A percentile compares a stretch with the other conserved stretches of the same genome.
phyloP scores from a whole-genome alignment of 2,329 filamentous ascomycete species.

The Colletotrichum kahawae region DNA sequence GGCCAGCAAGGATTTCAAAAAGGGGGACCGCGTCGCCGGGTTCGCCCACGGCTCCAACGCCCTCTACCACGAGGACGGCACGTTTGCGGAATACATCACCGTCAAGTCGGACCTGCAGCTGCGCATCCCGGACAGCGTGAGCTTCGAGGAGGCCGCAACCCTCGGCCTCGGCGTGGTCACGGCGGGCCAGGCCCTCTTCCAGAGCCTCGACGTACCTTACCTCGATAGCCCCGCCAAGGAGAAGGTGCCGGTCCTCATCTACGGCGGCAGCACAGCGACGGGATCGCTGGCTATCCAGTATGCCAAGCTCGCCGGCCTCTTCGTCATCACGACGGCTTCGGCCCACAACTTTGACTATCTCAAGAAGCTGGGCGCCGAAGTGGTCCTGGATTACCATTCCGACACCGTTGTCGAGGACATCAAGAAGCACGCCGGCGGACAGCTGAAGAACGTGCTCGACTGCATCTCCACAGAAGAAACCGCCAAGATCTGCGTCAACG shows the following conservation, averaged over 20 bases:
- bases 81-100: constrained; percentile 43
- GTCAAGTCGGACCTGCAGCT: constrained; percentile 45
- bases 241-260: constrained; percentile 36
- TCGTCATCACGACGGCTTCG: constrained; percentile 44
- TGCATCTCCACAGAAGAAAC: constrained; percentile 31
- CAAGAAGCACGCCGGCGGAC: constrained; percentile 24
- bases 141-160: constrained; percentile 50
- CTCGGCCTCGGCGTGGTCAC: constrained; percentile 46
- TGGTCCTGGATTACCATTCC: constrained; percentile 50
- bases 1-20: constrained; percentile 46
- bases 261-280: constrained; percentile 59
- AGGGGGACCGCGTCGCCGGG: constrained; percentile 53
- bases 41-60: constrained; percentile 36
- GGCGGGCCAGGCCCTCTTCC: constrained; percentile 52
- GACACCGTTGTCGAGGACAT: constrained; percentile 25
- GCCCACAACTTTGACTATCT: constrained; percentile 43
- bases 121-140: constrained; percentile 47
- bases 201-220: constrained; percentile 47
- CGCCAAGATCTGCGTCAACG: constrained; percentile 34
- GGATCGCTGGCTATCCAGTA: constrained; percentile 55
- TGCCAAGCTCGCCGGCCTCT: constrained; percentile 44
- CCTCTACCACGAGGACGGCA: constrained; percentile 38
- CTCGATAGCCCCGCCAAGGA: constrained; percentile 35
- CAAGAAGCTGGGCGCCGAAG: constrained; percentile 47
- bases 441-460: constrained; percentile 38